phyloP scores from a whole-genome alignment of 306 rosid genomes.

The Vigna radiata region DNA sequence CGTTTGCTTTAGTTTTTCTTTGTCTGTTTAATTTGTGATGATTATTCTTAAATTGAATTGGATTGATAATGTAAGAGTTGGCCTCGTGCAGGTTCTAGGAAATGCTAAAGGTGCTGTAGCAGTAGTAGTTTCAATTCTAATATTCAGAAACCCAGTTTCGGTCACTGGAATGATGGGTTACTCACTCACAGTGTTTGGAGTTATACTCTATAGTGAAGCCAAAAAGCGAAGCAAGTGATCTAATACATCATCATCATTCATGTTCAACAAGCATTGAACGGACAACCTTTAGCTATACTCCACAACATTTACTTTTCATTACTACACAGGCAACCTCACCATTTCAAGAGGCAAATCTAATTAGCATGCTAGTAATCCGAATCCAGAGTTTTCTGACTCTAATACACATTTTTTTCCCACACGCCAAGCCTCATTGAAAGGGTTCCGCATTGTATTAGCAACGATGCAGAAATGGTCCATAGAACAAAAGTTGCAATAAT shows the following conservation, averaged over 20 bases:
- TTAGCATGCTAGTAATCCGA: conserved; percentile 48
- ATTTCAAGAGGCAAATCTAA: conserved; percentile 52
- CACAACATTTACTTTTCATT: conserved; percentile 49
- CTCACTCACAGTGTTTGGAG: conserved; percentile 89
- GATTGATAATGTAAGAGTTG: conserved; percentile 36
- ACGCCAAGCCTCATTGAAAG: conserved; percentile 55
- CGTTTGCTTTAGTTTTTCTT: conserved; percentile 1
- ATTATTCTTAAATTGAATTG: conserved; percentile 4
- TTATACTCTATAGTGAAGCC: conserved; percentile 91
- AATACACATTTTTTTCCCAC: conserved; percentile 49
- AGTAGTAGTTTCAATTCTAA: conserved; percentile 92
- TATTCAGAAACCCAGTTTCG: conserved; percentile 93
- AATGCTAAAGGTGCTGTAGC: conserved; percentile 99
- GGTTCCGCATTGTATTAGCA: conserved; percentile 67
- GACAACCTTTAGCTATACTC: conserved; percentile 8
- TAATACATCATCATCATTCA: conserved; percentile 25
- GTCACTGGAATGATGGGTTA: conserved; percentile 99
- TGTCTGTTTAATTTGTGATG: background rate
- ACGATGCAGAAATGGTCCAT: conserved; percentile 57
- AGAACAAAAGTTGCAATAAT: conserved; percentile 64
- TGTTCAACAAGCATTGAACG: conserved; percentile 43
- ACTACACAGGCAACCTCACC: conserved; percentile 49
- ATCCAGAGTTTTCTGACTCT: conserved; percentile 50
- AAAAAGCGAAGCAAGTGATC: conserved; percentile 93
- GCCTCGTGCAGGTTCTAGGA: conserved; percentile 84